Percentiles rank a stretch among this genome's conserved stretches.
Evolutionary conservation across 2,329 filamentous ascomycete genomes (phyloP).

Genomic region (Ceratocystis alfenasii): DNA sequence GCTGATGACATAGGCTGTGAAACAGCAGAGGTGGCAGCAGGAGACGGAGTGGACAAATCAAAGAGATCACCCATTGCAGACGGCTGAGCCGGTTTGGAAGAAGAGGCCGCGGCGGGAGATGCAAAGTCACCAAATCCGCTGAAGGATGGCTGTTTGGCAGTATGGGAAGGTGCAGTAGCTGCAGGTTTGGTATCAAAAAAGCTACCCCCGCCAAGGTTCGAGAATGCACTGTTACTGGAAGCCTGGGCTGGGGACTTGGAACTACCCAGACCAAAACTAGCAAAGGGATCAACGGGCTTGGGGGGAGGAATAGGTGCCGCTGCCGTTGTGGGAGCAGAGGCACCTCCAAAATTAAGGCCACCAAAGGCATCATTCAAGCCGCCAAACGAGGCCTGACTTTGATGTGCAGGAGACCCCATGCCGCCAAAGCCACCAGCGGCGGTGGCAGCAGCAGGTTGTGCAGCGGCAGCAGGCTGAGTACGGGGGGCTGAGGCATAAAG

Average conservation of each 20-base stretch:
- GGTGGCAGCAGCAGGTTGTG: conserved; percentile 42
- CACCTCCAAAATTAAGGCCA: conserved; percentile 33
- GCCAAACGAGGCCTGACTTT: conserved; percentile 40
- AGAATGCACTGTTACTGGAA: conserved; percentile 35
- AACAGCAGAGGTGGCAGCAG: conserved; percentile 34
- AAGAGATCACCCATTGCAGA: conserved; percentile 69
- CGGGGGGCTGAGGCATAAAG: conserved; percentile 78
- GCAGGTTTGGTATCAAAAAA: conserved; percentile 65
- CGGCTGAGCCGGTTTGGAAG: conserved; percentile 36
- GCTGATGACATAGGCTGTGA: conserved; percentile 35
- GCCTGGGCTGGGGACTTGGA: conserved; percentile 29
- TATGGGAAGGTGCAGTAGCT: conserved; percentile 29
- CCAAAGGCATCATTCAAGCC: conserved; percentile 67
- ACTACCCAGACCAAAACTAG: conserved; percentile 40
- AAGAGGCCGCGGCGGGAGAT: conserved; percentile 33
- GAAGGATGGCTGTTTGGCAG: conserved; percentile 41
- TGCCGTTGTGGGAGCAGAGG: conserved; percentile 27
- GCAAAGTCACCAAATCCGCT: conserved; percentile 57
- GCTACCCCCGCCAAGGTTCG: conserved; percentile 55
- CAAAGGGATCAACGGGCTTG: conserved; percentile 44
- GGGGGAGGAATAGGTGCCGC: conserved; percentile 33
- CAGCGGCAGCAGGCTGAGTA: conserved; percentile 39
- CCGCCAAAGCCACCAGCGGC: conserved; percentile 52
- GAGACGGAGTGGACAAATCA: conserved; percentile 51
- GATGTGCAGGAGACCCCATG: conserved; percentile 49